Base-by-base conservation (phyloP, 2,329 filamentous ascomycete species). In the Hypoxylon sp. region DNA sequence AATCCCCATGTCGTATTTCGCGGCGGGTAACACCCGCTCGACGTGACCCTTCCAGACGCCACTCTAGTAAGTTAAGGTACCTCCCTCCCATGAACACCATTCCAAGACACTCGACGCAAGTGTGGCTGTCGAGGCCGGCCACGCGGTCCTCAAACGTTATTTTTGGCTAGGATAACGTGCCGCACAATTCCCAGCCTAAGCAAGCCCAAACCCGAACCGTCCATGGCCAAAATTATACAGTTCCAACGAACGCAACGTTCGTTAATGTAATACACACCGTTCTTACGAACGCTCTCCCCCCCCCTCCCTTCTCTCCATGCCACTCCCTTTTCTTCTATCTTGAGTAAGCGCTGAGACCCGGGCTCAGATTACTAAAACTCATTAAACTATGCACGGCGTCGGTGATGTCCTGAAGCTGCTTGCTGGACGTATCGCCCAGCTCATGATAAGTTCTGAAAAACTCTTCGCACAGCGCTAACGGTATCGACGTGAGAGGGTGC, bases 401-500 rank as follows among this genome's bases (percentile, higher is more conserved):
- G 3, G 61, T 66, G 44, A 72, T 70, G 42, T 70, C 59, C 19
- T 70, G 67, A 9, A 72, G 65, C 26, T 72, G 70, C 51, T 72
- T 70, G 67, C 57, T 65, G 37, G 68, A 70, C 5, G 64, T 70
- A 39, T 72, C 67, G 29, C 67, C 61, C 14, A 72, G 62, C 48
- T 70, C 70, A 24, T 65, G 64, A 33, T 66, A 68, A 2, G 70
- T 56, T 5, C 63, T 64, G 22, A 72, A 66, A 56, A 70, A 70
- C 19, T 72, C 70, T 2, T 58, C 64, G 44, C 70, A 72, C 19
- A 72, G 47, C 22, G 70, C 66, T 56, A 72, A 46, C 11, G 70
- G 70, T 63, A 72, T 72, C 19, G 67, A 58, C 17, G 70, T 72
- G 22, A 72, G 67, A 47, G 70, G 70, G 46, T 72, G 70, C 11